Conservation (phyloP, 139 green algal species). For the Edaphochlamys debaryana region DNA sequence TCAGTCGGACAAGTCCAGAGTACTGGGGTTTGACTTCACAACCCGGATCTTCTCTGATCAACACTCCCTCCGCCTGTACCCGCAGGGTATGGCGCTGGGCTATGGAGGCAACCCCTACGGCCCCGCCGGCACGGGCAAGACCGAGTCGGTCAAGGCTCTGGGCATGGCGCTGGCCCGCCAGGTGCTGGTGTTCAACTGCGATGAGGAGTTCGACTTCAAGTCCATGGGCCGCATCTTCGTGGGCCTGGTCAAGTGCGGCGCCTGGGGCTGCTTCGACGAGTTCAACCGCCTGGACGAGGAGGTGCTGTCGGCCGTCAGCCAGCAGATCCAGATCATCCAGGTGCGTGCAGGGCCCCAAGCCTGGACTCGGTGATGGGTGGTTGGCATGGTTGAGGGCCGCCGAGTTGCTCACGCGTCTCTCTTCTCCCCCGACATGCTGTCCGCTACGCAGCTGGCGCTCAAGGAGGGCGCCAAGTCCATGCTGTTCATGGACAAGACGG, state of each 20-base stretch:
- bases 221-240: constrained; percentile 86
- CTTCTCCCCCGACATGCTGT: too few species aligned
- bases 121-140: constrained; percentile 85
- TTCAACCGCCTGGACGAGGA: constrained; percentile 89
- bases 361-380: too few species aligned
- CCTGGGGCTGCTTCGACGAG: constrained; percentile 92
- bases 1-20: too few species aligned
- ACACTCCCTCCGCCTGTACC: not conserved
- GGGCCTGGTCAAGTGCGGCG: constrained; percentile 81
- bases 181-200: constrained; percentile 92
- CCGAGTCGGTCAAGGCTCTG: constrained; percentile 88
- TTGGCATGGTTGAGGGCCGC: too few species aligned
- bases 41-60: too few species aligned
- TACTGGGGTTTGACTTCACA: too few species aligned
- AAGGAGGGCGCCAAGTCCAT: constrained; percentile 64
- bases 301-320: constrained; percentile 81
- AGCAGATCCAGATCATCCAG: constrained; percentile 88
- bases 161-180: constrained; percentile 74
- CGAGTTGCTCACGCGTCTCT: too few species aligned
- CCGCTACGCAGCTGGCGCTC: constrained; percentile 75
- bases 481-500: constrained; percentile 72
- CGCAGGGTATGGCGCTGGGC: constrained; percentile 78
- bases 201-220: constrained; percentile 87
- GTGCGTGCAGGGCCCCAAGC: too few species aligned
- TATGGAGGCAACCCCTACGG: constrained; percentile 89